Evolutionary conservation across 345 rosid species (phyloP), one percentile per base, ranked within the genome.

Genomic region (Salix exigua): DNA sequence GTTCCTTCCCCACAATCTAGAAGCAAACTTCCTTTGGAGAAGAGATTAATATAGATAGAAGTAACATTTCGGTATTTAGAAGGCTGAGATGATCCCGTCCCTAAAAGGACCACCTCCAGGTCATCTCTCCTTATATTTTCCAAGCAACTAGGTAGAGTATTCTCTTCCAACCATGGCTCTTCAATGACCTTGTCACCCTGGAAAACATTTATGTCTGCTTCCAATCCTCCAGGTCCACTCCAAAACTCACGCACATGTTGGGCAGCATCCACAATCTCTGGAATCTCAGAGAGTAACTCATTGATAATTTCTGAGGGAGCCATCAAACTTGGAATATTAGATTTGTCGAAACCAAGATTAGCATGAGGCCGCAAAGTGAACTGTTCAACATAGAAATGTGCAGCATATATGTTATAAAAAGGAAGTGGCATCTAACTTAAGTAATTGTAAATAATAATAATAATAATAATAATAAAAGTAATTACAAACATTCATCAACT

Each of bases 71-170:
- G 84, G 76, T 93, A 93, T 83, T 95, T 95, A 44, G 99, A 95
- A 77, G 99, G 99, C 83, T 95, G 97, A n/a, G 97, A 93, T 8
- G 99, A 95, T 65, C 99, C 99, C 8, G 99, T 95, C 60, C 99
- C 99, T 73, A 93, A 76, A 83, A 95, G 90, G 53, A 91, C 94
- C 74, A 95, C 89, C 90, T 95, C 99, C 77, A 95, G 80, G 80
- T 95, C 97, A 66, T 93, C 96, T 78, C 94, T 87, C 78, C 89
- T 87, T 69, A 88, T 72, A 62, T 87, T 87, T 71, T 93, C 94
- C 81, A 95, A 88, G 88, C 97, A 91, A 77, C 73, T 82, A 31
- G 97, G 97, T 67, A 88, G 73, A 68, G 55, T 83, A 68, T 87
- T 89, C 79, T 89, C 88, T 66, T 69, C 83, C 76, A 88, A 82